phyloP scores from a whole-genome alignment of 495 filamentous ascomycete species.

The Daldinia caldariorum region DNA sequence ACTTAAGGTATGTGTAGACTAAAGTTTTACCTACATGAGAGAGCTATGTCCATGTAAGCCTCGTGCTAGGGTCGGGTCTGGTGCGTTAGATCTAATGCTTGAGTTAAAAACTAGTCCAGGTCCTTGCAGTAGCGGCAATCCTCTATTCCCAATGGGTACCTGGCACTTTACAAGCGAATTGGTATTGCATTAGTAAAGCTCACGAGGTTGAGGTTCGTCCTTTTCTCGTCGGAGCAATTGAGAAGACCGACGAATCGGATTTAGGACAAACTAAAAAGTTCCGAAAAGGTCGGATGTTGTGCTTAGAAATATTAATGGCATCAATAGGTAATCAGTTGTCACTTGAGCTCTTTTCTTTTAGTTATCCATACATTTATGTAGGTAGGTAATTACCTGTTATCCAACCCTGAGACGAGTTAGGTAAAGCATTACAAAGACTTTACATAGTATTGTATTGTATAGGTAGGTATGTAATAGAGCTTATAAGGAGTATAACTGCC shows the following conservation, averaged over 20 bases:
- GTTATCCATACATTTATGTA: too few species aligned
- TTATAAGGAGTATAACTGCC: too few species aligned
- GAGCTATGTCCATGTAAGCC: constrained; percentile 3
- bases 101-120: not conserved
- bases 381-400: not conserved
- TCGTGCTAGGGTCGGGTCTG: not conserved
- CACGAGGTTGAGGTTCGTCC: not conserved
- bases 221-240: constrained; percentile 9
- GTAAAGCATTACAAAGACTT: too few species aligned
- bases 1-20: constrained; percentile 3
- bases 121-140: constrained; percentile 13
- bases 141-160: not conserved
- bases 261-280: not conserved
- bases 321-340: constrained; percentile 1
- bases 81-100: constrained; percentile 1
- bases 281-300: not conserved
- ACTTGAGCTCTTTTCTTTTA: not conserved
- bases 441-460: too few species aligned
- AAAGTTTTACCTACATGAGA: constrained; percentile 1
- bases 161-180: too few species aligned
- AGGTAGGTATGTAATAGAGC: too few species aligned
- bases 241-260: constrained; percentile 14
- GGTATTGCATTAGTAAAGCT: not conserved
- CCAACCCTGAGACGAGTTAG: too few species aligned
- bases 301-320: constrained; percentile 34